Evolutionary conservation across 768 basidiomycete species (phyloP).

Genomic region (Tylopilus subfusipes): DNA sequence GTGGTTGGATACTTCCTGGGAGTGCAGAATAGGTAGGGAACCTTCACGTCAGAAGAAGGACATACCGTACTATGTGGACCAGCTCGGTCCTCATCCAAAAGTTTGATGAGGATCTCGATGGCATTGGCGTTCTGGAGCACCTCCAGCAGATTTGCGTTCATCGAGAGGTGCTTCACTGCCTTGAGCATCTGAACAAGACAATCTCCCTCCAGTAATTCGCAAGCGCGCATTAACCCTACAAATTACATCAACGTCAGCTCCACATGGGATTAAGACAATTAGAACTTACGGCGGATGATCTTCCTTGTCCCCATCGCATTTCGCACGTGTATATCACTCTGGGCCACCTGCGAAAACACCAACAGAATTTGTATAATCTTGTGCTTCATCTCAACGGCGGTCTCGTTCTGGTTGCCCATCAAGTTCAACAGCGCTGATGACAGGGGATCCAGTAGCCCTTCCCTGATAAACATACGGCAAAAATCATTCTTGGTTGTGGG

Average conservation of each 20-base stretch:
- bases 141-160: constrained; percentile 86
- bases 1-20: constrained; percentile 93
- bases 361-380: constrained; percentile 87
- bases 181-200: constrained; percentile 87
- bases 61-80: constrained; percentile 79
- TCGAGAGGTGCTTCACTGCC: constrained; percentile 94
- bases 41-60: constrained; percentile 5
- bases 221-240: constrained; percentile 80
- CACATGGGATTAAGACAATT: background rate
- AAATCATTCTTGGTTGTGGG: constrained; percentile 98
- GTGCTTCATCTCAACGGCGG: constrained; percentile 71
- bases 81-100: constrained; percentile 76
- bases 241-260: constrained; percentile 4
- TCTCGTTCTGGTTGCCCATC: constrained; percentile 66
- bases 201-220: constrained; percentile 83
- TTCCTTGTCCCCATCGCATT: constrained; percentile 89
- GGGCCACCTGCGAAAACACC: constrained; percentile 95
- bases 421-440: constrained; percentile 88
- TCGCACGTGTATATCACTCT: constrained; percentile 89
- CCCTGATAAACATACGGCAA: constrained; percentile 95
- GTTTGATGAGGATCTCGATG: constrained; percentile 83
- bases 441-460: constrained; percentile 90
- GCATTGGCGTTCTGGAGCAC: constrained; percentile 95
- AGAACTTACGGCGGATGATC: constrained; percentile 76
- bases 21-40: background rate